phyloP scores from a whole-genome alignment of 805 yeast genomes.

The Starmerella apis region DNA sequence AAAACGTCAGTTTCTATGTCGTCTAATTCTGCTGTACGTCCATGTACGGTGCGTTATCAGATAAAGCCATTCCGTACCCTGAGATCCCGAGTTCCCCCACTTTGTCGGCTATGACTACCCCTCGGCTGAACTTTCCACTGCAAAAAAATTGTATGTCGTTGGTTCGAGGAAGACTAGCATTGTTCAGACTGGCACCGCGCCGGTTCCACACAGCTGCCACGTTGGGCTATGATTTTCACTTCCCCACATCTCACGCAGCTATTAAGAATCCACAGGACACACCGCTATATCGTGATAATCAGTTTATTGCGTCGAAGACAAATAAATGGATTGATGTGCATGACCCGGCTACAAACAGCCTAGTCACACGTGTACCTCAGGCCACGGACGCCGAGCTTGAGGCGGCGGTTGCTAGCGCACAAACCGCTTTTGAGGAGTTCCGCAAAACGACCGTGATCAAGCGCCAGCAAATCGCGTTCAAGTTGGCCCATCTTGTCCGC shows the following conservation, averaged over 20 bases:
- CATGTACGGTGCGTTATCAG: slow-evolving; percentile 2
- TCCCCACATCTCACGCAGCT: slow-evolving; percentile 29
- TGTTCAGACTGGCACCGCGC: neutral
- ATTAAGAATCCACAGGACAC: slow-evolving; percentile 31
- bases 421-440: slow-evolving; percentile 51
- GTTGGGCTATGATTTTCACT: slow-evolving; percentile 18
- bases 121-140: neutral
- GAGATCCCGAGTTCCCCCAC: neutral
- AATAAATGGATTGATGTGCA: slow-evolving; percentile 54
- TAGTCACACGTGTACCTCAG: slow-evolving; percentile 63
- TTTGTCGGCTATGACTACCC: neutral
- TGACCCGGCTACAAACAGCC: slow-evolving; percentile 65
- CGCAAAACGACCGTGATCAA: slow-evolving; percentile 40
- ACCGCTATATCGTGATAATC: slow-evolving; percentile 37
- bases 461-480: slow-evolving; percentile 57
- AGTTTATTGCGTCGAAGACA: slow-evolving; percentile 42
- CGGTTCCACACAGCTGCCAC: slow-evolving; percentile 3
- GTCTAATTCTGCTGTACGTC: neutral
- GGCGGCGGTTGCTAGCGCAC: slow-evolving; percentile 55
- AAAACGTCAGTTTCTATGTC: no score
- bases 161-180: neutral
- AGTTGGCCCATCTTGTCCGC: slow-evolving; percentile 53
- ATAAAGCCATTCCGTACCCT: neutral
- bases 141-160: neutral
- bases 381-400: slow-evolving; percentile 55